Evolutionary conservation across 75 land plant species (phyloP), one percentile per base, ranked within the genome.

Genomic region (Picea glauca): DNA sequence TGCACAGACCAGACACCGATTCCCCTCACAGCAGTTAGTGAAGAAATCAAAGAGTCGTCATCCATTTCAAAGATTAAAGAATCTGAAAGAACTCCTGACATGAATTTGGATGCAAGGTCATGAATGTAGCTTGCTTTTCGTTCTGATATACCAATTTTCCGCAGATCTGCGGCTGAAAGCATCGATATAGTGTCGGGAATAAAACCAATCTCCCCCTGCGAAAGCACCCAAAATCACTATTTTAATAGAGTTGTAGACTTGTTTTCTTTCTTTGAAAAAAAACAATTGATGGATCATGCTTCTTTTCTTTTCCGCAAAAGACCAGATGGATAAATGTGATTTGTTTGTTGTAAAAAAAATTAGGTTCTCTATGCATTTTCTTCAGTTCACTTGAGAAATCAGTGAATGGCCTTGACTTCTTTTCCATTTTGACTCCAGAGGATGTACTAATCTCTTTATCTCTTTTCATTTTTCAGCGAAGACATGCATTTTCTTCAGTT

Each of bases 1-100:
- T 95, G 98, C 5, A 90, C 98, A 6, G 98, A 93, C 98, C 98
- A 95, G 13, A 91, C 85, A 1, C 98, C 98, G 77, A 95, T 95
- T 23, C 98, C 98, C 83, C 91, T 95, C 60, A 95, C 98, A 84
- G 94, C 89, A 17, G 96, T 93, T 40, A 95, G 85, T 81, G 92
- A 89, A 2, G 93, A 77, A 70, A 95, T 85, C 32, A 95, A 85
- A 6, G 91, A 87, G 33, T 81, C 82, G 73, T 95, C 98, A 72
- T 90, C 96, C 98, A 95, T 91, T 20, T 67, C 80, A 38, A 88
- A 72, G 14, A 95, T 87, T 54, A 79, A 31, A 46, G 82, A 76
- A 74, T 95, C 98, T 4, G 96, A 89, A 18, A 95, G 84, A 17
- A 88, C 85, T 17, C 98, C 98, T 1, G 80, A 76, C 14, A 72